These are phyloP conservation scores for Colletotrichum orchidophilum DNA, from an alignment of 2,329 filamentous ascomycete species.

Conservation along the genomic window DNA sequence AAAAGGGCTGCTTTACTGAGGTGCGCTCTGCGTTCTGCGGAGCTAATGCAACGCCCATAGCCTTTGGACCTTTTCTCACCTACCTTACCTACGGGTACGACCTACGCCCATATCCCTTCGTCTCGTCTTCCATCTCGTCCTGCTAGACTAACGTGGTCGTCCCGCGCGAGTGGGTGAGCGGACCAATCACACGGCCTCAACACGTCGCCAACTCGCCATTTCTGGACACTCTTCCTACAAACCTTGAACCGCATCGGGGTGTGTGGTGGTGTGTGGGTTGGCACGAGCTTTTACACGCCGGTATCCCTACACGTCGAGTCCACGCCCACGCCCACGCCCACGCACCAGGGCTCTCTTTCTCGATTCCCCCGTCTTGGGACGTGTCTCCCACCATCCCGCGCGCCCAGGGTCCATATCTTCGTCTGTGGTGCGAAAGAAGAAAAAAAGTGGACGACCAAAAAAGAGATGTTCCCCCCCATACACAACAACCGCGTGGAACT, in stretches of 20 bases:
- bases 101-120: too few species aligned
- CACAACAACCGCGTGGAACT: neutral
- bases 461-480: neutral
- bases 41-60: neutral
- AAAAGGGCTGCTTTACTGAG: neutral
- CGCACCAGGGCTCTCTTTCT: neutral
- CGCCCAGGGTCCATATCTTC: neutral
- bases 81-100: neutral
- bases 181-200: constrained; percentile 16
- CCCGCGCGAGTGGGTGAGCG: neutral
- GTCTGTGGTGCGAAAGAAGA: neutral
- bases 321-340: neutral
- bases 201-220: constrained; percentile 13
- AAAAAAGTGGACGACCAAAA: neutral
- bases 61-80: neutral
- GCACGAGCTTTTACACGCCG: neutral
- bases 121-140: neutral
- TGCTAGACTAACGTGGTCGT: neutral
- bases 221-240: constrained; percentile 3
- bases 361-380: neutral
- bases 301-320: neutral
- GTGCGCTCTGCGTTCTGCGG: neutral
- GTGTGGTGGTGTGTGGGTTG: neutral
- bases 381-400: neutral
- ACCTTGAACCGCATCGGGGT: neutral